phyloP scores from a whole-genome alignment of 169 alveolate species.

The Plasmodium fragile region DNA sequence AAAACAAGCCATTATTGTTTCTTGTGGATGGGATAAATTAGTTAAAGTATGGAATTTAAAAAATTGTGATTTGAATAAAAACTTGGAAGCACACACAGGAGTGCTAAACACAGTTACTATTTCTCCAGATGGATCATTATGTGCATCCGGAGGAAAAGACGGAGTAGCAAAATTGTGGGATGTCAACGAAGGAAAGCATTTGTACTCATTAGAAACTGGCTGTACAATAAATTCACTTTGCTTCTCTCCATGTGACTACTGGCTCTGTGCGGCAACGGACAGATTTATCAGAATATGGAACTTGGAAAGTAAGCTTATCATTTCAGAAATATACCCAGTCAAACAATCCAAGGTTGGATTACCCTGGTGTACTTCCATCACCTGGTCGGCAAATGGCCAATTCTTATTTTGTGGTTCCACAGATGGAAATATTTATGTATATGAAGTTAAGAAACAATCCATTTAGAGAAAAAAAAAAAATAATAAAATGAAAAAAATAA shows the following conservation, averaged over 20 bases:
- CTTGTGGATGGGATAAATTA: slow-evolving; percentile 98
- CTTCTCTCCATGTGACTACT: slow-evolving; percentile 96
- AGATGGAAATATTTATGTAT: slow-evolving; percentile 93
- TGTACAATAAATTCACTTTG: slow-evolving; percentile 95
- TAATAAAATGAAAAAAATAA: not conserved
- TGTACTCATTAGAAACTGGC: slow-evolving; percentile 94
- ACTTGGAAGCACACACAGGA: slow-evolving; percentile 96
- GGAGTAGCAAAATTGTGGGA: slow-evolving; percentile 97
- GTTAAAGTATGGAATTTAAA: slow-evolving; percentile 96
- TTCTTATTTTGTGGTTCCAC: slow-evolving; percentile 94
- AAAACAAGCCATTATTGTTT: slow-evolving; percentile 95
- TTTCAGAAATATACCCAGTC: slow-evolving; percentile 93
- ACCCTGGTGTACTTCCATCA: slow-evolving; percentile 95
- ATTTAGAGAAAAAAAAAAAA: slow-evolving; percentile 15
- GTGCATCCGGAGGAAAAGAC: slow-evolving; percentile 99
- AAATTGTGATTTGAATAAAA: slow-evolving; percentile 94
- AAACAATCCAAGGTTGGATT: slow-evolving; percentile 92
- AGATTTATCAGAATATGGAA: slow-evolving; percentile 95
- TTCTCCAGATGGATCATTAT: slow-evolving; percentile 97
- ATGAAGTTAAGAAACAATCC: slow-evolving; percentile 83
- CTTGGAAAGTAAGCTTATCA: slow-evolving; percentile 93
- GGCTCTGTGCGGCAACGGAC: slow-evolving; percentile 97
- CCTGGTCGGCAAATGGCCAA: slow-evolving; percentile 96
- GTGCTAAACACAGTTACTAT: slow-evolving; percentile 95
- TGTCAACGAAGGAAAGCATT: slow-evolving; percentile 95